Evolutionary conservation across 1,139 yeast species (phyloP).

Genomic region (Taiozyma sp.): DNA sequence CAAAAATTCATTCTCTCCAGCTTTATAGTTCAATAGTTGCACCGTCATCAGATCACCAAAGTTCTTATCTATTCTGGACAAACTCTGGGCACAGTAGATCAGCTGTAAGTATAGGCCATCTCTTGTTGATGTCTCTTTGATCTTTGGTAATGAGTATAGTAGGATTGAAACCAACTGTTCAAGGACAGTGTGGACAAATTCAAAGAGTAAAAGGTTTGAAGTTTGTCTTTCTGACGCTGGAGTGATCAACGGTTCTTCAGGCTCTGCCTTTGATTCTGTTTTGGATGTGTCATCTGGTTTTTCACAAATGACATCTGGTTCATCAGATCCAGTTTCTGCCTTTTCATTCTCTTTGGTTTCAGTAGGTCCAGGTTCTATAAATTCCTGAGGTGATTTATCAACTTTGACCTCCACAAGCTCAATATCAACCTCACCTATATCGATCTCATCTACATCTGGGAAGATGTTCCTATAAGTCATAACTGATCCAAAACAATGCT

Average conservation of each 20-base stretch:
- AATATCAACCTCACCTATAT: constrained; percentile 19
- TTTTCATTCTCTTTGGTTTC: constrained; percentile 16
- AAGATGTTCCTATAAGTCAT: constrained; percentile 65
- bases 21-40: constrained; percentile 12
- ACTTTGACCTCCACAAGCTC: constrained; percentile 1
- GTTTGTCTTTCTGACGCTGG: constrained; percentile 7
- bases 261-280: background rate
- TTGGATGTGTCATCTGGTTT: background rate
- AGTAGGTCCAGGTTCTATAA: background rate
- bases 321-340: constrained; percentile 1
- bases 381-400: background rate
- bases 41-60: constrained; percentile 45
- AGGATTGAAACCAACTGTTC: constrained; percentile 31
- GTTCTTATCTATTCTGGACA: constrained; percentile 66
- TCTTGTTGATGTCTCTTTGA: constrained; percentile 40
- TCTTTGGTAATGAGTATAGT: constrained; percentile 31
- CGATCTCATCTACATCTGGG: constrained; percentile 29
- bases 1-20: constrained; percentile 9
- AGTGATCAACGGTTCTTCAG: constrained; percentile 10
- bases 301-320: background rate
- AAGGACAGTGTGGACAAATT: constrained; percentile 38
- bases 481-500: constrained; percentile 69
- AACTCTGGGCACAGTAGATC: constrained; percentile 71
- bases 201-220: constrained; percentile 29
- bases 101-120: constrained; percentile 69